Evolutionary conservation across 805 yeast species (phyloP), one percentile per base, ranked within the genome.

Genomic region (Sungouiozyma ichnusensis): DNA sequence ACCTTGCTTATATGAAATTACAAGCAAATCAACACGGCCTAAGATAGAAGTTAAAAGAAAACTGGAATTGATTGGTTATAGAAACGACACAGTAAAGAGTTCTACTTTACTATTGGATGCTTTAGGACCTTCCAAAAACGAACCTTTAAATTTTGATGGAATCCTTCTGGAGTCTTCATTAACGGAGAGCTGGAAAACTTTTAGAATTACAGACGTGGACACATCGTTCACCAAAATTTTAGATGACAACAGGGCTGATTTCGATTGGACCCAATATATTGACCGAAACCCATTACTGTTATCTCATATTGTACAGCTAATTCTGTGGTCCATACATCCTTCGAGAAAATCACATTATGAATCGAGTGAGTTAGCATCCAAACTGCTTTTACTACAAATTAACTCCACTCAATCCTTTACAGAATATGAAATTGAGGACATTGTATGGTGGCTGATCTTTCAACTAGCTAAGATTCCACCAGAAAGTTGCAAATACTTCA

Each of bases 31-130:
- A 51, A 63, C 62, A 35, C 53, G 44, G 36, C 62, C 53, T 41
- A 58, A 44, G 18, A 32, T 24, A 32, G 60, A 57, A 24, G 43
- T 50, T 3, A 48, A 48, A 13, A 74, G 73, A 35, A 81, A 77
- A 43, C 68, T 78, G 39, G 78, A 78, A 39, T 54, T 81, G 24
- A 73, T 81, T 4, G 72, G 77, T 39, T 79, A 77, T 52, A 63
- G 88, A 53, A 82, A 82, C 55, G 86, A 81, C 60, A 79, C 86
- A 2, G 63, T 82, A 40, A 77, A 79, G 71, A 66, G 77, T 37
- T 77, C 75, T 52, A 64, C 50, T n/a, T 29, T 50, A 7, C 35
- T 50, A 16, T 42, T 13, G 6, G 17, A 29, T 19, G 6, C 6
- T 13, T 14, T 7, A 16, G 11, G 20, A n/a, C 11, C 16, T 35